Conservation (phyloP, 768 basidiomycete species). For the Suillus variegatus region DNA sequence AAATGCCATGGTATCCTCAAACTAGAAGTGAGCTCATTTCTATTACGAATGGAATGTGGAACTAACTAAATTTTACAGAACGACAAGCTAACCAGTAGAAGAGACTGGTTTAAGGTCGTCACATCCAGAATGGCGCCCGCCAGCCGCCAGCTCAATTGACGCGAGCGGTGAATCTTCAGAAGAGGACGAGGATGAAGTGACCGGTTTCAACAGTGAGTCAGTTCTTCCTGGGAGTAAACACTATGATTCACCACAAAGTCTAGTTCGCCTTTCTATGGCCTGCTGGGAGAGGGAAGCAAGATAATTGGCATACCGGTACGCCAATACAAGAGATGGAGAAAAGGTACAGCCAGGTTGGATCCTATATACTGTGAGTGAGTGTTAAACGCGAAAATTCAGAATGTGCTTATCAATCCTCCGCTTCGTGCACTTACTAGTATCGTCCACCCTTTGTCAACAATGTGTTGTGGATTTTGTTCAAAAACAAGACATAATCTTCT, state of each 20-base stretch:
- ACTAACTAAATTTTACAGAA: slow-evolving; percentile 23
- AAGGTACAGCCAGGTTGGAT: too few relatives aligned
- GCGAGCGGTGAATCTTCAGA: slow-evolving; percentile 6
- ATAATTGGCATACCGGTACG: slow-evolving; percentile 29
- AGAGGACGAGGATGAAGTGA: not conserved
- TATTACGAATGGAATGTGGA: not conserved
- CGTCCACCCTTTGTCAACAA: not conserved
- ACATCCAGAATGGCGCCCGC: not conserved
- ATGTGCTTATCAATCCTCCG: not conserved
- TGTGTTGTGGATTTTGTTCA: not conserved
- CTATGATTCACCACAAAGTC: slow-evolving; percentile 1
- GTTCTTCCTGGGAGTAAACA: slow-evolving; percentile 12
- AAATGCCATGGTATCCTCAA: slow-evolving; percentile 29
- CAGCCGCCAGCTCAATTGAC: not conserved
- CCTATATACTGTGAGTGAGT: not conserved
- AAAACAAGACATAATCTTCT: not conserved
- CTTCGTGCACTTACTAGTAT: not conserved
- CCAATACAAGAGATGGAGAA: not conserved
- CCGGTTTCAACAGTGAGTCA: slow-evolving; percentile 27
- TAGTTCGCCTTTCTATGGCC: slow-evolving; percentile 20
- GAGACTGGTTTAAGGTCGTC: not conserved
- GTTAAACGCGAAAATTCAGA: not conserved
- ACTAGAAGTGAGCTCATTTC: slow-evolving; percentile 25
- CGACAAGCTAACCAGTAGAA: slow-evolving; percentile 5
- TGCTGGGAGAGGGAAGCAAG: slow-evolving; percentile 8